Base-by-base conservation (phyloP, 2,329 filamentous ascomycete species). In the Atkinsonella hypoxylon region DNA sequence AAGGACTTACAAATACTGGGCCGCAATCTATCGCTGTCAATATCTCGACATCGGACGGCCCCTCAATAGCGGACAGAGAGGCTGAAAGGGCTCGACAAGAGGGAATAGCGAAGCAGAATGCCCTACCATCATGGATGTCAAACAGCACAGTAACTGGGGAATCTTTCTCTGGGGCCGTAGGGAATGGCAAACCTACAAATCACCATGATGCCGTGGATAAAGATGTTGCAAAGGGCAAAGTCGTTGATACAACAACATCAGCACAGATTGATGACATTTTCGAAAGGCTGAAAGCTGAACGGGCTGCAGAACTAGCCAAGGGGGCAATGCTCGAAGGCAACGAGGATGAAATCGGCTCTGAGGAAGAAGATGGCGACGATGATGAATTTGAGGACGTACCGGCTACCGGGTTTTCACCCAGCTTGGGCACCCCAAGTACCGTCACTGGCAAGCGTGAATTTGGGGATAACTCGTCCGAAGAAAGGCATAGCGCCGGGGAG, bases 11-110 rank as follows among this genome's bases (percentile, higher is more conserved):
- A 12, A 82, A 83, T 55, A 79, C 77, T 9, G 82, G 79, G 0
- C 82, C 83, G 6, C 82, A 83, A 63, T 82, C 81, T 45, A 83
- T 89, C 57, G 77, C 79, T 15, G 79, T 88, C 53, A 82, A 78
- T 52, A 83, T 89, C 53, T 83, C 82, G 17, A 79, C 81, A 9
- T 76, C 75, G 20, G 78, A 81, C 46, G 82, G 83, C 12, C 81
- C 77, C 6, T 79, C 80, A 11, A 82, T 83, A 57, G 83, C 82
- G 47, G 81, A 85, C 59, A 78, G 78, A 62, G 77, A 78, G 36
- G 80, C 79, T 34, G 83, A 86, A 59, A 73, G 76, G 52, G 76
- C 74, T n/a, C 74, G 76, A 44, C 83, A 82, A 61, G 82, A 83
- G 60, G 79, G 80, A 64, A 72, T 82, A 55, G 79, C 81, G 1